phyloP scores from a whole-genome alignment of 1,284 basidiomycete species.

The Kalmanozyma brasiliensis region DNA sequence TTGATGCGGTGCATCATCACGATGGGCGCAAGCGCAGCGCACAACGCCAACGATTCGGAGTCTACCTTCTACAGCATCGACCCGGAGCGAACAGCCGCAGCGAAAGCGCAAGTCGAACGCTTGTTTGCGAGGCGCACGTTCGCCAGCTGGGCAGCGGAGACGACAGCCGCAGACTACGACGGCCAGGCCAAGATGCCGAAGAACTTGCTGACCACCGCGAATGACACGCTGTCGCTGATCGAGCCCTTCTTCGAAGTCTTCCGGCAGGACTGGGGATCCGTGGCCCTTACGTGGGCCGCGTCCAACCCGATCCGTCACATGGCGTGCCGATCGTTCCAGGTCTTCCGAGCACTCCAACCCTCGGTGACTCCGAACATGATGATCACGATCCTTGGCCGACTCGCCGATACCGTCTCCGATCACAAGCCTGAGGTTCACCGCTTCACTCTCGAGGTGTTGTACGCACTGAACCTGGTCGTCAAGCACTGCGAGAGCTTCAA shows the following conservation, averaged over 20 bases:
- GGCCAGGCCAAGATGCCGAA: conserved; percentile 31
- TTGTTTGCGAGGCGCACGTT: conserved; percentile 35
- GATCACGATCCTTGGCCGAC: conserved; percentile 81
- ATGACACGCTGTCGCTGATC: conserved; percentile 30
- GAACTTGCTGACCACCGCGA: conserved; percentile 29
- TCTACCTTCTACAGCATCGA: conserved; percentile 21
- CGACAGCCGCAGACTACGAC: conserved; percentile 28
- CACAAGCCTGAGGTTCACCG: conserved; percentile 77
- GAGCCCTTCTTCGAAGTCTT: conserved; percentile 66
- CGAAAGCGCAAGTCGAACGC: conserved; percentile 39
- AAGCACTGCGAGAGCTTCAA: conserved; percentile 74
- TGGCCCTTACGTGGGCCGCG: conserved; percentile 86
- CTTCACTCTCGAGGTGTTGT: conserved; percentile 85
- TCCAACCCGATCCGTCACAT: conserved; percentile 85
- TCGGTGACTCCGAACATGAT: conserved; percentile 79
- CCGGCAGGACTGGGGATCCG: conserved; percentile 80
- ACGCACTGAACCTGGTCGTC: conserved; percentile 79
- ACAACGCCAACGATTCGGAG: conserved; percentile 5
- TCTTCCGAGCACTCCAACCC: conserved; percentile 86
- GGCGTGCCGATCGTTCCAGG: conserved; percentile 88
- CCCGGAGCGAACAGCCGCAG: conserved; percentile 14
- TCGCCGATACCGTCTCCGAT: conserved; percentile 85
- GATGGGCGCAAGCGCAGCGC: conserved; percentile 13
- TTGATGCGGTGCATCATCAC: conserved; percentile 52
- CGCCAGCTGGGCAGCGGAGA: conserved; percentile 34